Evolutionary conservation across 768 basidiomycete genomes (phyloP), one percentile per base, ranked within the genome.

Genomic region (Psilocybe cubensis): DNA sequence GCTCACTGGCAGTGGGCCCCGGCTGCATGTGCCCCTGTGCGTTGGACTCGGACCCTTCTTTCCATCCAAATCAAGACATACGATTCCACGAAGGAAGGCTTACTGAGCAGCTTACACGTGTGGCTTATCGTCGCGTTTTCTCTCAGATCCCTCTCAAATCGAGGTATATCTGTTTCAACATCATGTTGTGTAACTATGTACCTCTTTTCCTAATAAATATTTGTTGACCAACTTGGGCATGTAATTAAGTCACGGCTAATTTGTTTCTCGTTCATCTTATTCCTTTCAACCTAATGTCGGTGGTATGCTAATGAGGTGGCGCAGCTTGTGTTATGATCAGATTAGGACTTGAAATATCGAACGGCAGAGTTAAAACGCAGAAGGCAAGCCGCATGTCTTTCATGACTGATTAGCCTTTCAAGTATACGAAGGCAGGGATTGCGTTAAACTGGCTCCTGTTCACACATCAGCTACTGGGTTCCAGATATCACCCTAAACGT

Each of bases 41-140:
- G 31, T 9, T 12, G 41, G 43, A n/a, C 20, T 42, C 21, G 56
- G 29, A 8, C 18, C 47, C 20, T 28, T 56, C 7, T 44, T 28
- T 24, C 4, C 42, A 4, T 17, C 47, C 48, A 23, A 25, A n/a
- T 42, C 23, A 8, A 18, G 38, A 9, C 14, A 29, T 56, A 8
- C 31, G 25, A 51, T 50, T 57, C 48, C 56, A 57, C 56, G 56
- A 42, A 17, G 48, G 24, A 41, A 57, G 49, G 17, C 35, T 28
- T 50, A 33, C 40, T 31, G 38, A 27, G 28, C 43, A 48, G 40
- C 24, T 45, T 51, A 57, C 56, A 57, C 56, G 56, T 56, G 53
- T 48, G n/a, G 29, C 40, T 31, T 47, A 17, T 35, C 41, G 18
- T 44, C 28, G 35, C 24, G 24, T 49, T 42, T 31, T 29, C 38